Percentiles rank a stretch among this genome's conserved stretches.
These are phyloP conservation scores for Jamesozyma rosinii DNA, from an alignment of 805 yeast species.

Conservation along the genomic window DNA sequence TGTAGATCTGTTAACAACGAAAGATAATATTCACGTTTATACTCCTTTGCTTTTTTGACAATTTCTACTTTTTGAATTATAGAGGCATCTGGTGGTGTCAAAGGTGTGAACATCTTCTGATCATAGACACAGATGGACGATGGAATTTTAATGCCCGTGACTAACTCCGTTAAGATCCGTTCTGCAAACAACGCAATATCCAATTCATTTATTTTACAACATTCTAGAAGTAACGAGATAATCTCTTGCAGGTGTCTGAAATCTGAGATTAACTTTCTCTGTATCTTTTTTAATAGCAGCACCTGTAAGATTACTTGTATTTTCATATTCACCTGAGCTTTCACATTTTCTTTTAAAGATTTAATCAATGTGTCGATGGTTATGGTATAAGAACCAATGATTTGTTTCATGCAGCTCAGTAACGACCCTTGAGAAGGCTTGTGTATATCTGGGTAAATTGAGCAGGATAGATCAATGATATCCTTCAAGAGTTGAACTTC, in stretches of 20 bases:
- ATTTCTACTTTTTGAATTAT: slow-evolving; percentile 50
- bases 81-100: slow-evolving; percentile 53
- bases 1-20: slow-evolving; percentile 39
- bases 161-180: slow-evolving; percentile 38
- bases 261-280: slow-evolving; percentile 50
- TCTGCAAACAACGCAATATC: slow-evolving; percentile 49
- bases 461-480: slow-evolving; percentile 52
- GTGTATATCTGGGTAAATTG: slow-evolving; percentile 60
- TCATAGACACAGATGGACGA: slow-evolving; percentile 47
- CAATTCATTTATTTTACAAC: slow-evolving; percentile 48
- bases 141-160: slow-evolving; percentile 41
- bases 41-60: slow-evolving; percentile 52
- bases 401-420: slow-evolving; percentile 57
- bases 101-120: slow-evolving; percentile 30
- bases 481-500: slow-evolving; percentile 59
- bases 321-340: slow-evolving; percentile 40
- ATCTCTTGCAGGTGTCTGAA: slow-evolving; percentile 41
- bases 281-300: slow-evolving; percentile 49
- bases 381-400: slow-evolving; percentile 54
- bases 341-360: slow-evolving; percentile 42
- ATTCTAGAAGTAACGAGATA: slow-evolving; percentile 41
- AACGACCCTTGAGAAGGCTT: slow-evolving; percentile 61
- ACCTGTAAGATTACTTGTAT: slow-evolving; percentile 58
- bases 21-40: slow-evolving; percentile 40
- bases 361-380: slow-evolving; percentile 38